These are phyloP conservation scores for Platanthera zijinensis DNA, from an alignment of 106 monocot species.

Conservation along the genomic window DNA sequence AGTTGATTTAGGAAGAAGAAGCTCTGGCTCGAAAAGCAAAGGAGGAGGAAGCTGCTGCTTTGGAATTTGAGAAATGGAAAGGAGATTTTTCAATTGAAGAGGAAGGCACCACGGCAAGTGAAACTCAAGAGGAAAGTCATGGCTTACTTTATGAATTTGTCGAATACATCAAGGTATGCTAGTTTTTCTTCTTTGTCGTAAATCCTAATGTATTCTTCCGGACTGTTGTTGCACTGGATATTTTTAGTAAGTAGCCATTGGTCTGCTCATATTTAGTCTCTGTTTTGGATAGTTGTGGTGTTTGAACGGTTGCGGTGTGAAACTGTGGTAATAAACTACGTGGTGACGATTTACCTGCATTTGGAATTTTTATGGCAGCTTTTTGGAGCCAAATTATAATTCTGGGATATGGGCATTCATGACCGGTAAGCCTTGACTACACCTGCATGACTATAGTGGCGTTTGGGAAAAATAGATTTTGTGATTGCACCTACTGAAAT, in stretches of 20 bases:
- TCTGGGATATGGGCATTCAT: too few species aligned
- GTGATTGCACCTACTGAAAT: too few species aligned
- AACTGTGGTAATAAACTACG: too few species aligned
- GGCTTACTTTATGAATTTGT: slow-evolving; percentile 77
- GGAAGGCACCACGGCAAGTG: slow-evolving; percentile 84
- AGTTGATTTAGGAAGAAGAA: slow-evolving; percentile 73
- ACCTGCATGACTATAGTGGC: too few species aligned
- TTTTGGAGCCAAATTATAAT: too few species aligned
- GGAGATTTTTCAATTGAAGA: slow-evolving; percentile 88
- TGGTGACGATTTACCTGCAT: too few species aligned
- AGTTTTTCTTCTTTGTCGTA: neutral
- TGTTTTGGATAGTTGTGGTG: too few species aligned
- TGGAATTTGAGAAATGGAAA: slow-evolving; percentile 99
- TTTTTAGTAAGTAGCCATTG: neutral
- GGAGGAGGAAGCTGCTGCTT: slow-evolving; percentile 82
- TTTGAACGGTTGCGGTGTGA: too few species aligned
- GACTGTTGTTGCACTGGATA: neutral
- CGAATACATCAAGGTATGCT: slow-evolving; percentile 83
- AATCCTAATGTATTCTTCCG: neutral
- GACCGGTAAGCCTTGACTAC: too few species aligned
- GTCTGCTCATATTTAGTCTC: neutral
- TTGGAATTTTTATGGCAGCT: too few species aligned
- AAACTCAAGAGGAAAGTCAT: slow-evolving; percentile 55
- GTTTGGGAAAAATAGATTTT: too few species aligned
- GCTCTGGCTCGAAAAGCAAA: slow-evolving; percentile 62